phyloP scores from a whole-genome alignment of 108 stramenopile genomes.

The Skeletonema grethae region DNA sequence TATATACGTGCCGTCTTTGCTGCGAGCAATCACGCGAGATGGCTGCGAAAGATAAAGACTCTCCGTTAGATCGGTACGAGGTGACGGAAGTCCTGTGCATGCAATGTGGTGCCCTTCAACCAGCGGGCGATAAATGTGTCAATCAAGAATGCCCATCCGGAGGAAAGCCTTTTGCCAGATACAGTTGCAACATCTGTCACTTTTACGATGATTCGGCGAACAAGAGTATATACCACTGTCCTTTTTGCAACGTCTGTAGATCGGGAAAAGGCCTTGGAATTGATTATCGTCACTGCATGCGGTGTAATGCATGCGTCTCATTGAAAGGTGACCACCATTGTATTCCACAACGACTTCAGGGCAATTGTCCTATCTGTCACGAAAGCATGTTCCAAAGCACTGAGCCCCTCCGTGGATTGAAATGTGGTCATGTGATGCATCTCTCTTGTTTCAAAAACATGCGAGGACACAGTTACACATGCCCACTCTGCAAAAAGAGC shows the following conservation, averaged over 20 bases:
- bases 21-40: slow-evolving; percentile 89
- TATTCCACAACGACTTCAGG: slow-evolving; percentile 91
- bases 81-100: slow-evolving; percentile 92
- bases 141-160: slow-evolving; percentile 72
- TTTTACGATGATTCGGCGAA: slow-evolving; percentile 82
- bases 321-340: slow-evolving; percentile 85
- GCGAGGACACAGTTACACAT: slow-evolving; percentile 69
- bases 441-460: slow-evolving; percentile 84
- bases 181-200: slow-evolving; percentile 89
- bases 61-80: slow-evolving; percentile 84
- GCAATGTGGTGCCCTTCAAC: slow-evolving; percentile 86
- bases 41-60: slow-evolving; percentile 73
- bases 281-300: slow-evolving; percentile 97
- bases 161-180: slow-evolving; percentile 77
- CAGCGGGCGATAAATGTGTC: slow-evolving; percentile 73
- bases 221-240: slow-evolving; percentile 91
- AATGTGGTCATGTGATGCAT: slow-evolving; percentile 97
- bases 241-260: slow-evolving; percentile 94
- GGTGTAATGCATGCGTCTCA: slow-evolving; percentile 96
- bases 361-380: slow-evolving; percentile 93
- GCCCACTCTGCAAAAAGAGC: slow-evolving; percentile 84
- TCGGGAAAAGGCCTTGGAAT: slow-evolving; percentile 90
- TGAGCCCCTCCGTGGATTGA: slow-evolving; percentile 80
- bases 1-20: slow-evolving; percentile 93
- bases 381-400: slow-evolving; percentile 90